A percentile compares a stretch with the other conserved stretches of the same genome.
phyloP scores from a whole-genome alignment of 176 grass and related monocot species.

The Saccharum spontaneum region DNA sequence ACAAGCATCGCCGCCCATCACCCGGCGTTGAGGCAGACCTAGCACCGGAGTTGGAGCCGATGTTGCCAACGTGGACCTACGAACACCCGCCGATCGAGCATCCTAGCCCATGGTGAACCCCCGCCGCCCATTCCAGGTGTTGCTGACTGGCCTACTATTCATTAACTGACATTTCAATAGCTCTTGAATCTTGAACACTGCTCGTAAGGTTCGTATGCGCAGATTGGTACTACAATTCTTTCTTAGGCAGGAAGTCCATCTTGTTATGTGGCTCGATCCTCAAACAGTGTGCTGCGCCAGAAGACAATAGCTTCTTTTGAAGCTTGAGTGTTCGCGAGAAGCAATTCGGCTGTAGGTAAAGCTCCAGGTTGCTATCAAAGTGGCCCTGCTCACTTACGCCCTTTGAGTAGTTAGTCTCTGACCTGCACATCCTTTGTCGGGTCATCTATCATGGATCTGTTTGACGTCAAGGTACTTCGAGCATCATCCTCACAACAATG shows the following conservation, averaged over 20 bases:
- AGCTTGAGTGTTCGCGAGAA: slow-evolving; percentile 78
- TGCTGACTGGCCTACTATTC: too few relatives aligned
- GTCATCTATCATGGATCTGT: slow-evolving; percentile 62
- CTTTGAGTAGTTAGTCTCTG: slow-evolving; percentile 57
- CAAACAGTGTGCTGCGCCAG: slow-evolving; percentile 66
- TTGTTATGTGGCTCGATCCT: slow-evolving; percentile 83
- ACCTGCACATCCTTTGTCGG: slow-evolving; percentile 61
- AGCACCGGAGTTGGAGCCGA: too few relatives aligned
- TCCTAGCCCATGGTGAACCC: too few relatives aligned
- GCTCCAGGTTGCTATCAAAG: slow-evolving; percentile 58
- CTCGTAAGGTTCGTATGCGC: slow-evolving; percentile 75
- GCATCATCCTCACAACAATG: slow-evolving; percentile 57
- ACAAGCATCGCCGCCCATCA: too few relatives aligned
- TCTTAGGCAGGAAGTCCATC: slow-evolving; percentile 73
- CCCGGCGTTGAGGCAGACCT: too few relatives aligned
- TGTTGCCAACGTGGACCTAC: too few relatives aligned
- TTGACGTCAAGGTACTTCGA: slow-evolving; percentile 59
- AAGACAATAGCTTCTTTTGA: slow-evolving; percentile 76
- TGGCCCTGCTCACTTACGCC: slow-evolving; percentile 57
- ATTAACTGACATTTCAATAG: slow-evolving; percentile 2
- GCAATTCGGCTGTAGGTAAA: slow-evolving; percentile 79
- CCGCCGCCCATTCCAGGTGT: too few relatives aligned
- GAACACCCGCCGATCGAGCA: too few relatives aligned
- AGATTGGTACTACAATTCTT: slow-evolving; percentile 88
- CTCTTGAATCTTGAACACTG: slow-evolving; percentile 72